Conservation (phyloP, 257 asterid genomes). For the Gentiana macrophylla region DNA sequence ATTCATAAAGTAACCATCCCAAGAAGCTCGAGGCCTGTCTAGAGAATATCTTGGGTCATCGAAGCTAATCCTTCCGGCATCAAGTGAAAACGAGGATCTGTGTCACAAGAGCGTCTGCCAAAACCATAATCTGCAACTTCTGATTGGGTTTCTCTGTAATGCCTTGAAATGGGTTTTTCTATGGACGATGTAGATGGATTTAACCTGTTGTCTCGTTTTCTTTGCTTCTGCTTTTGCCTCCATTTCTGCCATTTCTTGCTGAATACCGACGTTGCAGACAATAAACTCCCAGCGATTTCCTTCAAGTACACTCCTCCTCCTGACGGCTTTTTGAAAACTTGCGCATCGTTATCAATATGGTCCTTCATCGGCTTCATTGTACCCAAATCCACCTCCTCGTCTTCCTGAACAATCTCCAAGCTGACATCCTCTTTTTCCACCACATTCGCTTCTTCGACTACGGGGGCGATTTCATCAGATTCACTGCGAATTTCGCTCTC, state of each 20-base stretch:
- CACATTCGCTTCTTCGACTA: slow-evolving; percentile 23
- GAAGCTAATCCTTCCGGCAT: slow-evolving; percentile 66
- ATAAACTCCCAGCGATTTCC: slow-evolving; percentile 39
- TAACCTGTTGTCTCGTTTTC: slow-evolving; percentile 43
- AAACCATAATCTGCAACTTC: slow-evolving; percentile 86
- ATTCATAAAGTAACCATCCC: slow-evolving; percentile 58
- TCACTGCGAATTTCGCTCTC: slow-evolving; percentile 21
- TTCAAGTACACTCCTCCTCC: slow-evolving; percentile 40
- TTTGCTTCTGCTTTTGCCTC: slow-evolving; percentile 75
- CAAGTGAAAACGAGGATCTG: slow-evolving; percentile 78
- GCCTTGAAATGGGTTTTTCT: slow-evolving; percentile 61
- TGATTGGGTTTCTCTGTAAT: slow-evolving; percentile 65
- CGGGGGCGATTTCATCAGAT: slow-evolving; percentile 34
- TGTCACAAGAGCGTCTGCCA: slow-evolving; percentile 79
- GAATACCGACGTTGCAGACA: slow-evolving; percentile 80
- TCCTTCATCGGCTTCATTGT: slow-evolving; percentile 70
- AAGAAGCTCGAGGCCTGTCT: slow-evolving; percentile 86
- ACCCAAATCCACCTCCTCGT: slow-evolving; percentile 16
- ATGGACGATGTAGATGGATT: slow-evolving; percentile 49
- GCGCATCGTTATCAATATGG: slow-evolving; percentile 55
- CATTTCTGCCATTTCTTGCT: slow-evolving; percentile 89
- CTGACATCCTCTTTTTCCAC: slow-evolving; percentile 27
- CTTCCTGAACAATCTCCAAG: slow-evolving; percentile 59
- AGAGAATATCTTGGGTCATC: slow-evolving; percentile 78
- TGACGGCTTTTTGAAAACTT: slow-evolving; percentile 38